These are phyloP conservation scores for Pleurotus tuoliensis DNA, from an alignment of 768 basidiomycete species.

Conservation along the genomic window DNA sequence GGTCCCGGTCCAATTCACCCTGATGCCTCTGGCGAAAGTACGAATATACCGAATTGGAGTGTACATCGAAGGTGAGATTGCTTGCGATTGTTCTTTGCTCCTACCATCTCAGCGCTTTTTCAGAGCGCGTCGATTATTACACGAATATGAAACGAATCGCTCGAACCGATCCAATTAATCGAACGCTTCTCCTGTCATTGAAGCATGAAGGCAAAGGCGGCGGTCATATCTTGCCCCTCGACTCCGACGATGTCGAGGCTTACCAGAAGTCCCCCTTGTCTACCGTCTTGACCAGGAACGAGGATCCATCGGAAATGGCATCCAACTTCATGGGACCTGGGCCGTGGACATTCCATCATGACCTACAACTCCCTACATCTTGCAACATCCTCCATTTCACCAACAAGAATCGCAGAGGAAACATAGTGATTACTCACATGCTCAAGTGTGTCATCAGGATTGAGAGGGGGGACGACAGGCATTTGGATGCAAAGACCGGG, in stretches of 20 bases:
- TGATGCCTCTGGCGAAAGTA: constrained; percentile 82
- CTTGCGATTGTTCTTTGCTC: background rate
- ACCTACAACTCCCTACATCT: constrained; percentile 64
- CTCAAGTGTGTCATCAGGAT: constrained; percentile 83
- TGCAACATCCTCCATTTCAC: constrained; percentile 68
- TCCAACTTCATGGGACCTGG: constrained; percentile 72
- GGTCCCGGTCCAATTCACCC: constrained; percentile 73
- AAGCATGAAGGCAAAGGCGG: constrained; percentile 40
- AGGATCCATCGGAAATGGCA: constrained; percentile 52
- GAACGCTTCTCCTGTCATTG: constrained; percentile 60
- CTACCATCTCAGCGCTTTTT: background rate
- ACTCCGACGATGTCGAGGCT: constrained; percentile 62
- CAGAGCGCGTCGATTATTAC: constrained; percentile 83
- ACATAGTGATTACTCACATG: constrained; percentile 70
- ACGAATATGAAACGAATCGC: constrained; percentile 62
- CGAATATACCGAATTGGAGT: constrained; percentile 73
- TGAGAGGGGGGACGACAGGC: constrained; percentile 70
- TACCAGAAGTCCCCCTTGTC: constrained; percentile 65
- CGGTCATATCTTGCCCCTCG: constrained; percentile 72
- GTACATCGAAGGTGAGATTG: constrained; percentile 70
- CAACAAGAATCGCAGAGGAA: constrained; percentile 72
- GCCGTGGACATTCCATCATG: constrained; percentile 79
- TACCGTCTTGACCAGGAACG: constrained; percentile 41
- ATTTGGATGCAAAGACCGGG: constrained; percentile 60
- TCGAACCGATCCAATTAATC: constrained; percentile 62